A percentile compares a stretch with the other conserved stretches of the same genome.
These are phyloP conservation scores for Colletotrichum sp. DNA, from an alignment of 2,329 filamentous ascomycete genomes.

Conservation along the genomic window DNA sequence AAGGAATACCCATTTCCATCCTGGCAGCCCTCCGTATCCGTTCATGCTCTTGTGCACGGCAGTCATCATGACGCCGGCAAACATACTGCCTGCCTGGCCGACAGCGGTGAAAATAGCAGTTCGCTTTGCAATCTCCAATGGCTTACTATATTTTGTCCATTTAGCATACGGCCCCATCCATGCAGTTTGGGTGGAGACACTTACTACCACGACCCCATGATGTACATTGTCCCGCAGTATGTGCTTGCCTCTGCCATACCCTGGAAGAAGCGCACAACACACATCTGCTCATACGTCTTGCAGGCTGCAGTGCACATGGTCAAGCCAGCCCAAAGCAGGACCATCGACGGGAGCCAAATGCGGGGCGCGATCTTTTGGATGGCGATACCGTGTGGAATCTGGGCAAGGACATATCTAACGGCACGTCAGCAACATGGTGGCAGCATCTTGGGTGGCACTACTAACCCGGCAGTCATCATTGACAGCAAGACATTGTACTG, in stretches of 20 bases:
- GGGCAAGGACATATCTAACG: conserved; percentile 31
- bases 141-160: conserved; percentile 34
- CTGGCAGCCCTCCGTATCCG: conserved; percentile 46
- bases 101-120: conserved; percentile 67
- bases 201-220: conserved; percentile 62
- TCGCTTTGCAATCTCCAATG: conserved; percentile 64
- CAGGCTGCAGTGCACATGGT: conserved; percentile 38
- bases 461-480: conserved; percentile 33
- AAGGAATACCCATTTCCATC: conserved; percentile 53
- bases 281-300: conserved; percentile 33
- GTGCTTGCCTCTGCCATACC: conserved; percentile 42
- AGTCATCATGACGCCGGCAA: conserved; percentile 62
- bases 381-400: conserved; percentile 48
- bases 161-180: neutral
- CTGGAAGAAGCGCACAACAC: conserved; percentile 44
- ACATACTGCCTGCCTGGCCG: conserved; percentile 64
- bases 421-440: neutral
- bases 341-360: conserved; percentile 52
- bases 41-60: conserved; percentile 41
- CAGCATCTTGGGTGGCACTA: conserved; percentile 19
- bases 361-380: conserved; percentile 54
- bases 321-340: conserved; percentile 51
- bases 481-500: conserved; percentile 49
- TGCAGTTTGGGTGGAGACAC: conserved; percentile 24
- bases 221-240: conserved; percentile 45